Percentiles rank a stretch among this genome's conserved stretches.
phyloP scores from a whole-genome alignment of 768 basidiomycete genomes.

The Mycena polygramma region DNA sequence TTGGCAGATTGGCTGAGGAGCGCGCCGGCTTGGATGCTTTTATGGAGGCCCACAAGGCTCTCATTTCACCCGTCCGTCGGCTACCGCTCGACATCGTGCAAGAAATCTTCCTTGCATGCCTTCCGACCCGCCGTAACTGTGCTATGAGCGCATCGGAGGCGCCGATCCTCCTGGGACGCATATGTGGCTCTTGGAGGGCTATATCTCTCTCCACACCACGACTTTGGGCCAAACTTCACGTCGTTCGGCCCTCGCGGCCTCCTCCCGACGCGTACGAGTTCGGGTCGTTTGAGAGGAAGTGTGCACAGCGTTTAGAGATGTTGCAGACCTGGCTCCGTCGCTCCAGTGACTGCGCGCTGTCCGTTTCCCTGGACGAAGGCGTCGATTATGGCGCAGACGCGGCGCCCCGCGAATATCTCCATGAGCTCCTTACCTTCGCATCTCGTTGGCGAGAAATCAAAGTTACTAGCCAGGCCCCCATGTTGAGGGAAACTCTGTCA shows the following conservation, averaged over 20 bases:
- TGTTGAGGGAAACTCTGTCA: background rate
- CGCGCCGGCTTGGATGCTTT: background rate
- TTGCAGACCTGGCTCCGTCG: constrained; percentile 17
- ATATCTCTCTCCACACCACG: constrained; percentile 21
- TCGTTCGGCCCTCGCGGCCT: background rate
- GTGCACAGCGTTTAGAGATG: background rate
- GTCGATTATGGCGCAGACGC: no score
- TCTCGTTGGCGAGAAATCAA: background rate
- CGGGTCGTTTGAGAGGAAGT: no score
- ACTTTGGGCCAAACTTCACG: constrained; percentile 22
- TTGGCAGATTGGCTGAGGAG: background rate
- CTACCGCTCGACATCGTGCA: constrained; percentile 13
- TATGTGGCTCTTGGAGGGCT: constrained; percentile 27
- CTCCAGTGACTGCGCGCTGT: constrained; percentile 15
- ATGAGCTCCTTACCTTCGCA: background rate
- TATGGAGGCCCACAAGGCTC: background rate
- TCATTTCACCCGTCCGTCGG: background rate
- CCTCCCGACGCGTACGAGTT: background rate
- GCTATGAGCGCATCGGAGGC: constrained; percentile 19
- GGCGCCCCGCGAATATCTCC: background rate
- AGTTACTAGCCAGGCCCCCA: background rate
- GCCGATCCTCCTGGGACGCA: constrained; percentile 25
- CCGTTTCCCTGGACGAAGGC: background rate
- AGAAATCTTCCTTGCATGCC: constrained; percentile 23
- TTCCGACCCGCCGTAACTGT: constrained; percentile 19